Evolutionary conservation across 139 green algal species (phyloP), one percentile per base, ranked within the genome.

Genomic region (Closterium sp.): DNA sequence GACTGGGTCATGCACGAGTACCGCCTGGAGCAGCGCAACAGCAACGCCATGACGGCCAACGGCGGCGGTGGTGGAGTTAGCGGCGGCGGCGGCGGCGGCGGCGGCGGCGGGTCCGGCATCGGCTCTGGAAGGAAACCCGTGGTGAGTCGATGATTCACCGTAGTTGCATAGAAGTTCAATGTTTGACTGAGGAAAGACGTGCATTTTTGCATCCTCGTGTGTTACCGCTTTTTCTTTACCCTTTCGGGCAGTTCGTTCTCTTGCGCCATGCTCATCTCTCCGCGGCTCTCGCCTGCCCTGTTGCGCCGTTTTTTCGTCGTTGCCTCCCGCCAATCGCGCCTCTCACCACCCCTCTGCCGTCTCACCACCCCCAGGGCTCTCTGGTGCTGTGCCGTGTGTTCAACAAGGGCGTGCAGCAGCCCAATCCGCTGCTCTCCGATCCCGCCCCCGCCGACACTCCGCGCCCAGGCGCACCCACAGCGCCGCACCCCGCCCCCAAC

Each of bases 1-100:
- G 64, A 91, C 89, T 91, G 89, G 89, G 89, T 91, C 25, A 91
- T 91, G 89, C 89, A 91, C 69, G 89, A 91, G 36, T 91, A 91
- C 32, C 89, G 89, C 7, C 89, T 91, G 35, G 89, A 91, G n/a
- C 30, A 86, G 83, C 55, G 55, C 16, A 76, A 76, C 55, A 76
- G 55, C 55, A 25, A 76, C 4, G 55, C 55, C 55, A 76, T 76
- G 55, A 19, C 55, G 16, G 55, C 55, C 55, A 76, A 76, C 55
- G 55, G 55, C 55, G 55, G 55, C 4, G 55, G 55, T 19, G 55
- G 55, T 19, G 55, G 55, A n/a, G n/a, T n/a, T n/a, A n/a, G n/a
- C n/a, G n/a, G n/a, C n/a, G n/a, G n/a, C n/a, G n/a, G n/a, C n/a
- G n/a, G n/a, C n/a, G n/a, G n/a, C 55, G 55, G 55, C 55, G 55